These are phyloP conservation scores for Beauveria sp. DNA, from an alignment of 2,329 filamentous ascomycete genomes.

Conservation along the genomic window DNA sequence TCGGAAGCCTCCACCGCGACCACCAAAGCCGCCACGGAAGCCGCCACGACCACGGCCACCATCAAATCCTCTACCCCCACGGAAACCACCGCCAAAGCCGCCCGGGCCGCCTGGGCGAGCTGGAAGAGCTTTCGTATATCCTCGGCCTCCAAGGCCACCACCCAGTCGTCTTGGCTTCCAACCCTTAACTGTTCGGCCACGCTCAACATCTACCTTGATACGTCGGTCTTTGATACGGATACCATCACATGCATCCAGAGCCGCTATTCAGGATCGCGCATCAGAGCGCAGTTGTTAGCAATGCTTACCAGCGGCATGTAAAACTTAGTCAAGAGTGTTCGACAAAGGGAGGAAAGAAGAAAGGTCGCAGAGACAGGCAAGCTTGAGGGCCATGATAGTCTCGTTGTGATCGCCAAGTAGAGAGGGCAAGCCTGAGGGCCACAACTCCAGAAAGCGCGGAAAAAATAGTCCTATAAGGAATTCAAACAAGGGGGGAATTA, in stretches of 20 bases:
- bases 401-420: slow-evolving; percentile 31
- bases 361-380: slow-evolving; percentile 39
- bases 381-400: slow-evolving; percentile 47
- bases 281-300: slow-evolving; percentile 60
- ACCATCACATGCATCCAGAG: slow-evolving; percentile 77
- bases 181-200: slow-evolving; percentile 84
- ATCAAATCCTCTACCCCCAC: slow-evolving; percentile 39
- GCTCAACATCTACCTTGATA: slow-evolving; percentile 92
- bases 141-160: slow-evolving; percentile 83
- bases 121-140: slow-evolving; percentile 77
- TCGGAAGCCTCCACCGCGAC: slow-evolving; percentile 39
- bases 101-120: slow-evolving; percentile 61
- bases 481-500: slow-evolving; percentile 45
- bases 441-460: slow-evolving; percentile 28
- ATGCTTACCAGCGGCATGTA: slow-evolving; percentile 44
- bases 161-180: slow-evolving; percentile 91
- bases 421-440: slow-evolving; percentile 37
- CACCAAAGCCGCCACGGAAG: slow-evolving; percentile 35
- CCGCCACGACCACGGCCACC: slow-evolving; percentile 36
- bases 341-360: slow-evolving; percentile 17
- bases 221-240: slow-evolving; percentile 87
- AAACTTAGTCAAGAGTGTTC: slow-evolving; percentile 14
- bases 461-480: slow-evolving; percentile 22
- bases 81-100: slow-evolving; percentile 40
- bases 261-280: slow-evolving; percentile 63